Evolutionary conservation across 1,139 yeast genomes (phyloP).

Genomic region (Hyphopichia fennica): DNA sequence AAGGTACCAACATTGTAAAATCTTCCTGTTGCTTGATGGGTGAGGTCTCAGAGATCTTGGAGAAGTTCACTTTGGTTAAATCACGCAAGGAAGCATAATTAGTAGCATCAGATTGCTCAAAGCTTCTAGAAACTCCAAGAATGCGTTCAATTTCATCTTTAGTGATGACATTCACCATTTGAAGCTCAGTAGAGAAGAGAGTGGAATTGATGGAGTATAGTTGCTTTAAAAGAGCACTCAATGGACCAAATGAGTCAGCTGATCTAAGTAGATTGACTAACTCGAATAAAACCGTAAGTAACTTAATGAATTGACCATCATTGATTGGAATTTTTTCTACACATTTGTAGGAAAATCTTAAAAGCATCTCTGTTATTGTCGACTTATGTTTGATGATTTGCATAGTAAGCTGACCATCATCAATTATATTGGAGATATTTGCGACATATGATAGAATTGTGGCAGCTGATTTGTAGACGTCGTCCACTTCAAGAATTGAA

Average conservation of each 20-base stretch:
- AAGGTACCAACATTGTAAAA: slow-evolving; percentile 40
- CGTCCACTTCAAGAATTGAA: slow-evolving; percentile 24
- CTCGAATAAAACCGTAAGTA: slow-evolving; percentile 30
- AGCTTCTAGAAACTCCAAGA: slow-evolving; percentile 30
- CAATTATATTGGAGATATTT: slow-evolving; percentile 31
- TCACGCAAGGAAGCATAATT: slow-evolving; percentile 23
- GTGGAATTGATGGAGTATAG: slow-evolving; percentile 31
- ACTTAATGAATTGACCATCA: slow-evolving; percentile 30
- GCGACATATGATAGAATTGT: slow-evolving; percentile 30
- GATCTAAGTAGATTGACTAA: slow-evolving; percentile 34
- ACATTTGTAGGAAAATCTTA: slow-evolving; percentile 27
- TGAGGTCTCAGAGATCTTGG: slow-evolving; percentile 18
- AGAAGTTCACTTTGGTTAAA: slow-evolving; percentile 27
- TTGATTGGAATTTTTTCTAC: slow-evolving; percentile 34
- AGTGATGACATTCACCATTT: slow-evolving; percentile 22
- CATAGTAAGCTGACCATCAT: slow-evolving; percentile 30
- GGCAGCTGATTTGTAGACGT: slow-evolving; percentile 28
- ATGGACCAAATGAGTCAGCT: slow-evolving; percentile 26
- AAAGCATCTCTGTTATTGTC: slow-evolving; percentile 26
- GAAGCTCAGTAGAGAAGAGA: slow-evolving; percentile 27
- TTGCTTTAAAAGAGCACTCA: slow-evolving; percentile 26
- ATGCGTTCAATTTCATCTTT: slow-evolving; percentile 34
- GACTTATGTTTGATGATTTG: slow-evolving; percentile 37
- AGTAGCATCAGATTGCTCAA: slow-evolving; percentile 11
- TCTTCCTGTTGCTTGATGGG: slow-evolving; percentile 35